A percentile compares a stretch with the other conserved stretches of the same genome.
Conservation (phyloP, 805 yeast species). For the Nakazawaea wickerhamii region DNA sequence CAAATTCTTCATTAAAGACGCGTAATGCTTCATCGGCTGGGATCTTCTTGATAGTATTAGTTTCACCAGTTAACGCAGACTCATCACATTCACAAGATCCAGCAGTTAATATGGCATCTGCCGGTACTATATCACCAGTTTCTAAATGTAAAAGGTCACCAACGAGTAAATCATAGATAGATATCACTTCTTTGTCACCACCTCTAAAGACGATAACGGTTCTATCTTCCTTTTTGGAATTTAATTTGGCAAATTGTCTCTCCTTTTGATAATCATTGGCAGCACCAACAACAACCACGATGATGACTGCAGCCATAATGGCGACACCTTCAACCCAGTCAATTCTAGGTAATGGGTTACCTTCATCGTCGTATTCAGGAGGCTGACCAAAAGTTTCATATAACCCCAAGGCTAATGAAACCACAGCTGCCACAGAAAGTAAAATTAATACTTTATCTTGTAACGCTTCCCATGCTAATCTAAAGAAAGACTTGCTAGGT, state of each 20-base stretch:
- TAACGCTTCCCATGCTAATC: slow-evolving; percentile 74
- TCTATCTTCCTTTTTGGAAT: slow-evolving; percentile 83
- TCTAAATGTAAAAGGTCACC: slow-evolving; percentile 82
- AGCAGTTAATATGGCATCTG: slow-evolving; percentile 69
- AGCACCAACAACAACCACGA: slow-evolving; percentile 91
- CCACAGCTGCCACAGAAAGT: slow-evolving; percentile 77
- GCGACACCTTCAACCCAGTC: slow-evolving; percentile 99
- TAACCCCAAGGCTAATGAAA: slow-evolving; percentile 84
- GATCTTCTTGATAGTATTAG: slow-evolving; percentile 69
- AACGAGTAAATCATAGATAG: slow-evolving; percentile 71
- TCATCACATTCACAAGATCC: slow-evolving; percentile 90
- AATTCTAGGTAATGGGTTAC: slow-evolving; percentile 71
- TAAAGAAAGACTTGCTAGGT: slow-evolving; percentile 60
- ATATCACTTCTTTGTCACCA: slow-evolving; percentile 60
- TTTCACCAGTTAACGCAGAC: slow-evolving; percentile 90
- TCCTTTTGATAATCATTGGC: slow-evolving; percentile 97
- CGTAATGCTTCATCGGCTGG: slow-evolving; percentile 43
- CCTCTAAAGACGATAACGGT: slow-evolving; percentile 70
- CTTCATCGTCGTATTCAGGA: slow-evolving; percentile 70
- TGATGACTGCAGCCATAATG: slow-evolving; percentile 82
- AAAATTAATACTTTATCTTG: slow-evolving; percentile 87
- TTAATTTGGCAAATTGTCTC: slow-evolving; percentile 81
- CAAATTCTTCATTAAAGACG: slow-evolving; percentile 25
- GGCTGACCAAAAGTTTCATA: slow-evolving; percentile 90
- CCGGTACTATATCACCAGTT: slow-evolving; percentile 93